Evolutionary conservation across 1,284 basidiomycete species (phyloP), one percentile per base, ranked within the genome.

Genomic region (Fomitopsis palustris): DNA sequence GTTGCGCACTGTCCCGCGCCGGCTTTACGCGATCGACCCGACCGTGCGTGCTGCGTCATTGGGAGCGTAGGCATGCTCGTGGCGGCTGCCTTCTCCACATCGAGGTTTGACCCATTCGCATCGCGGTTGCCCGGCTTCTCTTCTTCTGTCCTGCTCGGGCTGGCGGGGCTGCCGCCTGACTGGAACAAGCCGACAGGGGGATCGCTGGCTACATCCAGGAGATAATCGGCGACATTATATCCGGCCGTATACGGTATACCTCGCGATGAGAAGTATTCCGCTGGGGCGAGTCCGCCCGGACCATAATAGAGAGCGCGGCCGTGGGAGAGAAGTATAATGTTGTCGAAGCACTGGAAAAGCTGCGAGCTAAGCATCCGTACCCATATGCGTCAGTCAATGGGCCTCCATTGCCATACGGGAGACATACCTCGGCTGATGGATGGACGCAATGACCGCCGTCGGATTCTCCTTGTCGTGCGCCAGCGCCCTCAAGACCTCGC

Each of bases 191-290:
- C 72, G 5, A 79, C 74, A 10, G 81, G 79, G 29, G 83, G 78
- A 49, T 86, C 85, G 65, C 84, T 90, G 0, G 93, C 92, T 53
- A 96, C 81, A 64, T 96, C 93, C 14, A 96, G 79, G 16, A 96
- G 80, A 69, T 93, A 90, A 71, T 97, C 94, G 0, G 94, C 94
- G 17, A 95, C 82, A 65, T 96, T 96, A 76, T 95, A 94, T 0
- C 91, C 92, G 43, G 84, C 77, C 12, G 81, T 81, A 59, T 83
- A 86, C 16, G 65, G 67, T 17, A 77, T 56, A 63, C 81, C 75
- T 64, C 77, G 69, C 54, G 69, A 59, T 1, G 78, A 79, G 59
- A 96, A 91, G 69, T 89, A 80, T 12, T 84, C 79, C 1, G 80
- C 83, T 0, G 90, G 88, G 0, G 81, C 79, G 57, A 85, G 81